phyloP scores from a whole-genome alignment of 768 basidiomycete species.

The Kwoniella shandongensis region DNA sequence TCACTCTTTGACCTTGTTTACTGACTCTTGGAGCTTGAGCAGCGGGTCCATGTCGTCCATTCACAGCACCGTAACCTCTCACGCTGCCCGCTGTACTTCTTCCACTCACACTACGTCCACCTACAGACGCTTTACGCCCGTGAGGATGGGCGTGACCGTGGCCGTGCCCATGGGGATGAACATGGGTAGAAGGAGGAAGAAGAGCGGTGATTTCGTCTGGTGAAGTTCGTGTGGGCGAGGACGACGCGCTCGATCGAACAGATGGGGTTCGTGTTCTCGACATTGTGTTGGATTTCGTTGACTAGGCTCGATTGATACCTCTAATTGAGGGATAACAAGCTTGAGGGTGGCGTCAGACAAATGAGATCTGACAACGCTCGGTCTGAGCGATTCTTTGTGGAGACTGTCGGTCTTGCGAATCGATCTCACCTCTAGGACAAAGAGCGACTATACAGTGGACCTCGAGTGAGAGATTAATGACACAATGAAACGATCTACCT shows the following conservation, averaged over 20 bases:
- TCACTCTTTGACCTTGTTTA: constrained; percentile 46
- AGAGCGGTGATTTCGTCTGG: constrained; percentile 37
- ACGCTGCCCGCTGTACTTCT: constrained; percentile 38
- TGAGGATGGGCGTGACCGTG: constrained; percentile 18
- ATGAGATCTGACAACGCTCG: too few relatives aligned
- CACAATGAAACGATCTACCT: too few relatives aligned
- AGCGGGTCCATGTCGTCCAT: constrained; percentile 30
- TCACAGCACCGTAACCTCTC: constrained; percentile 34
- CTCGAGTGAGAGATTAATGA: too few relatives aligned
- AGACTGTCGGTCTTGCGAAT: too few relatives aligned
- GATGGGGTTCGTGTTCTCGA: constrained; percentile 5
- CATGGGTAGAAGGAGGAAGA: constrained; percentile 29
- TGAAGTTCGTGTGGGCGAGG: constrained; percentile 17
- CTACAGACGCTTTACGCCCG: constrained; percentile 33
- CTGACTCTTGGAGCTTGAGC: constrained; percentile 46
- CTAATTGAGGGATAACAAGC: too few relatives aligned
- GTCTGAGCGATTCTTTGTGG: too few relatives aligned
- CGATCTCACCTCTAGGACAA: too few relatives aligned
- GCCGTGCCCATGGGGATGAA: constrained; percentile 8
- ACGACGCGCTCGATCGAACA: constrained; percentile 10
- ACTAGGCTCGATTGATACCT: too few relatives aligned
- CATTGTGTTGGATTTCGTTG: too few relatives aligned
- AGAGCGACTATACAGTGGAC: too few relatives aligned
- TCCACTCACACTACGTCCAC: constrained; percentile 34
- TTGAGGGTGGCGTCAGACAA: too few relatives aligned